Conservation (phyloP, 164 flowering plant genomes). For the Pachysandra terminalis region DNA sequence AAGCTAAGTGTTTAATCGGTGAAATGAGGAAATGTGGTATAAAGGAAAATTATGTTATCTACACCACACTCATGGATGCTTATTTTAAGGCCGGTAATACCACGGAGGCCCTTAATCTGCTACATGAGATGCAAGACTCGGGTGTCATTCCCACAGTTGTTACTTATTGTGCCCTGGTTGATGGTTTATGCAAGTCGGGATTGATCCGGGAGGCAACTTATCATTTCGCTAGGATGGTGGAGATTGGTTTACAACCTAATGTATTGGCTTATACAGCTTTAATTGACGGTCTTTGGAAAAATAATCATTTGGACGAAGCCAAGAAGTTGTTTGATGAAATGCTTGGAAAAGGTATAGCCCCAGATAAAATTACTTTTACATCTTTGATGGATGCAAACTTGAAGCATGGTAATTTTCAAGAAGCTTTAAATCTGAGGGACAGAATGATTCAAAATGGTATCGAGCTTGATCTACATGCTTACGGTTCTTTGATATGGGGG, state of each 20-base stretch:
- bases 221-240: slow-evolving; percentile 47
- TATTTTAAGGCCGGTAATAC: slow-evolving; percentile 63
- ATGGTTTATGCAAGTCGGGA: slow-evolving; percentile 77
- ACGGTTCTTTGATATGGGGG: slow-evolving; percentile 69
- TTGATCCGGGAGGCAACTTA: slow-evolving; percentile 51
- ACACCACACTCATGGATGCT: slow-evolving; percentile 66
- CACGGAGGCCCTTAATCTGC: slow-evolving; percentile 48
- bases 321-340: slow-evolving; percentile 56
- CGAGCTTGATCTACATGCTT: slow-evolving; percentile 66
- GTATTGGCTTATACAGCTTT: slow-evolving; percentile 63
- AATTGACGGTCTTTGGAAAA: slow-evolving; percentile 71
- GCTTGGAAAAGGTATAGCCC: slow-evolving; percentile 44
- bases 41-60: slow-evolving; percentile 45
- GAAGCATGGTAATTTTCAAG: slow-evolving; percentile 61
- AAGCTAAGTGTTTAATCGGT: slow-evolving; percentile 38
- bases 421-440: slow-evolving; percentile 48
- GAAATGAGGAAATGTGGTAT: slow-evolving; percentile 52
- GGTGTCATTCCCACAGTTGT: slow-evolving; percentile 54
- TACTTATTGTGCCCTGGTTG: slow-evolving; percentile 63
- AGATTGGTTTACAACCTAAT: slow-evolving; percentile 51
- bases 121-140: slow-evolving; percentile 52
- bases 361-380: slow-evolving; percentile 66
- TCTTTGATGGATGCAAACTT: slow-evolving; percentile 65
- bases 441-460: slow-evolving; percentile 55
- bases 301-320: slow-evolving; percentile 48